Evolutionary conservation across 2,329 filamentous ascomycete genomes (phyloP), one percentile per base, ranked within the genome.

Genomic region (Ceratocystiopsis brevicomis): DNA sequence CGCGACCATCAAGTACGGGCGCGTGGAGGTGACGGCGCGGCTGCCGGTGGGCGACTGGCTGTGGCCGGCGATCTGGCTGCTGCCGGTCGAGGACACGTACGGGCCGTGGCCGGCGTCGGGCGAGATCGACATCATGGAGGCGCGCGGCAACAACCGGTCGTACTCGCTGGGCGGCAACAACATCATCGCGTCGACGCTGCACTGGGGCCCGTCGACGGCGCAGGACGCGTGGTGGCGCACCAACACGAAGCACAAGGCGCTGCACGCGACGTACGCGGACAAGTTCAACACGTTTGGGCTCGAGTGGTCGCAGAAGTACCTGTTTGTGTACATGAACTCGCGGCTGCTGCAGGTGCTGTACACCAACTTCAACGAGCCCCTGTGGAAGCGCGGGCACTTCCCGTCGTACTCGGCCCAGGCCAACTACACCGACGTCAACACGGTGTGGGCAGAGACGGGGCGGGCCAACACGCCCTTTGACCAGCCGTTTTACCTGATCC

Each of bases 41-140:
- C 62, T 90, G 25, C 82, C 84, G 5, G 59, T 65, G 40, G 84
- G 84, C 43, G 83, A 90, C 61, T 90, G 84, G 84, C 68, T 92
- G 12, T 90, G 84, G 84, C 84, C 84, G 2, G 82, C 82, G n/a
- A 88, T 92, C 53, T 87, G 81, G 81, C 82, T 92, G 80, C 66
- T 90, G 65, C 84, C 84, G 1, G 74, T 73, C 39, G 66, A 78
- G 38, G 67, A 76, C 43, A 76, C 65, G 0, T 92, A 90, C 56
- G 84, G 84, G 1, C 53, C 68, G 1, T 92, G 84, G 84, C 84
- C 84, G 1, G 61, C 65, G 9, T 86, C 81, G 10, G 84, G 84
- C 39, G 83, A 90, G 60, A 90, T 92, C 42, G 84, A 92, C 56
- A 82, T 92, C 44, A 64, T 76, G 54, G 82, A 90, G 60, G 76